phyloP scores from a whole-genome alignment of 768 basidiomycete species.

The Tricholoma sp. region DNA sequence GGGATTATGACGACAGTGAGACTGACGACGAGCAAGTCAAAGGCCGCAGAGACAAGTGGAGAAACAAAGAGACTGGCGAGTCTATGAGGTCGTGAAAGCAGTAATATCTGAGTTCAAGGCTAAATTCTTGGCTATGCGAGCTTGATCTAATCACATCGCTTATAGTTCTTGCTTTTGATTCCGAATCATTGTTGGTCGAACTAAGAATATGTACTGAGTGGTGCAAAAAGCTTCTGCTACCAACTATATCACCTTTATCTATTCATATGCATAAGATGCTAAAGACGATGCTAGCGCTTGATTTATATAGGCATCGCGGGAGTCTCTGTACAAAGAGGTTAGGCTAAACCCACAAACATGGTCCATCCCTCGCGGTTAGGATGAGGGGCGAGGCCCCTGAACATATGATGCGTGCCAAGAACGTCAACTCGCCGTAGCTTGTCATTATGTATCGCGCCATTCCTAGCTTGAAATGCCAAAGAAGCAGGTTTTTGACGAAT shows the following conservation, averaged over 20 bases:
- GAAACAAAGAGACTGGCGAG: too few relatives aligned
- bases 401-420: constrained; percentile 42
- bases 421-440: constrained; percentile 39
- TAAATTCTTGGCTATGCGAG: too few relatives aligned
- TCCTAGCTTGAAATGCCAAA: constrained; percentile 24
- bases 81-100: too few relatives aligned
- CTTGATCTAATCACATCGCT: too few relatives aligned
- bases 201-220: too few relatives aligned
- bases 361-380: constrained; percentile 44
- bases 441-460: constrained; percentile 13
- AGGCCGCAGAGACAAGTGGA: too few relatives aligned
- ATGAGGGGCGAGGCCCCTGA: constrained; percentile 49
- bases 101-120: too few relatives aligned
- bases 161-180: too few relatives aligned
- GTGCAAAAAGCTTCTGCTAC: too few relatives aligned
- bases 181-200: too few relatives aligned
- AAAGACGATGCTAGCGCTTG: not conserved
- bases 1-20: too few relatives aligned
- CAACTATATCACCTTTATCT: not conserved
- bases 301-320: not conserved
- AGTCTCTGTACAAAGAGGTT: not conserved
- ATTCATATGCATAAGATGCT: not conserved
- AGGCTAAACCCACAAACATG: constrained; percentile 20
- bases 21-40: too few relatives aligned
- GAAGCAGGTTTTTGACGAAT: constrained; percentile 26